Conservation (phyloP, 177 flowering plant species). For the Vitis hybrid region DNA sequence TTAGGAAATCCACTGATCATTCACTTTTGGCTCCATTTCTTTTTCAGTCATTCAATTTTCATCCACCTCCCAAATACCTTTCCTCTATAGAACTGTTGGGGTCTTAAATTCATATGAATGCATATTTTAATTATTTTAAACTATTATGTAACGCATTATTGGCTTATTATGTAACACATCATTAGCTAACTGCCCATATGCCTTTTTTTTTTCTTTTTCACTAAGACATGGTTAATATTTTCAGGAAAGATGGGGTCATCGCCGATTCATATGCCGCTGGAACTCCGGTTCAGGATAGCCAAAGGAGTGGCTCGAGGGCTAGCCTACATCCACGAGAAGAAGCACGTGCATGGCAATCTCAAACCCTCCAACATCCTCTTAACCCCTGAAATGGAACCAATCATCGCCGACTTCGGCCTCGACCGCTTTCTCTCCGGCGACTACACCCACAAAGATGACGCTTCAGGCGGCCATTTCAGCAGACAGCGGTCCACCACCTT, state of each 20-base stretch:
- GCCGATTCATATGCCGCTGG: conserved; percentile 52
- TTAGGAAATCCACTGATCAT: no score
- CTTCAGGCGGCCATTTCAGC: conserved; percentile 42
- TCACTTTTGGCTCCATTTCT: no score
- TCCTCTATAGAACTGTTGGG: no score
- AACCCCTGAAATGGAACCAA: conserved; percentile 66
- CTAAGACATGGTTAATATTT: neutral
- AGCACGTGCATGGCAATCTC: conserved; percentile 77
- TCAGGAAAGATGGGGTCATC: conserved; percentile 73
- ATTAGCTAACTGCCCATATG: no score
- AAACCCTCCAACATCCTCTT: conserved; percentile 88
- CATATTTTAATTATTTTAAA: no score
- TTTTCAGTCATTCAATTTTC: no score
- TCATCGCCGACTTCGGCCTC: conserved; percentile 73
- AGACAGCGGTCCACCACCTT: conserved; percentile 46
- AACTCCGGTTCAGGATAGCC: conserved; percentile 67
- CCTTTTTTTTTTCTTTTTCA: neutral
- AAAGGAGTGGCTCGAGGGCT: conserved; percentile 85
- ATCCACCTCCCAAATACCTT: no score
- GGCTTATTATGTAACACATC: no score
- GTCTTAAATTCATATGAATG: no score
- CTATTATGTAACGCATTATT: no score
- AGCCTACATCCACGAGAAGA: conserved; percentile 83
- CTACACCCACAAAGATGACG: conserved; percentile 19
- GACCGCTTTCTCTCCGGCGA: conserved; percentile 39